phyloP scores from a whole-genome alignment of 208 protist species.

The Perkinsela sp. region DNA sequence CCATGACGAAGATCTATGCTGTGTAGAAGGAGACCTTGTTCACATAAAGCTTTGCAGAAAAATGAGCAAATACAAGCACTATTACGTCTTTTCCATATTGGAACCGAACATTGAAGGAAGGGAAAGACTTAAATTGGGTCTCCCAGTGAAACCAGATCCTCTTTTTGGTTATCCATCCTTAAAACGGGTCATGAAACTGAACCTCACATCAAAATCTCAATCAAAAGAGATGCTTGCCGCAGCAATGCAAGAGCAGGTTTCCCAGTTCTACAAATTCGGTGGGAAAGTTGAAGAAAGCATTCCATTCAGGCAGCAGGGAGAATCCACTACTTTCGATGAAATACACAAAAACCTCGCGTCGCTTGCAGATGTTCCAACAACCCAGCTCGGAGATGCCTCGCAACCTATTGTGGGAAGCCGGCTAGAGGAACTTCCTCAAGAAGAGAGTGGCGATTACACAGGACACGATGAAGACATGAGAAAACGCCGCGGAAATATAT shows the following conservation, averaged over 20 bases:
- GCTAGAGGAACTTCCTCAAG: neutral
- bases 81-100: conserved; percentile 68
- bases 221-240: conserved; percentile 67
- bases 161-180: conserved; percentile 61
- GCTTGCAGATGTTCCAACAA: neutral
- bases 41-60: conserved; percentile 68
- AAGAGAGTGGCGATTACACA: neutral
- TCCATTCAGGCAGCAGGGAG: neutral
- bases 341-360: neutral
- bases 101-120: conserved; percentile 64
- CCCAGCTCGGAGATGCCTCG: neutral
- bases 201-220: conserved; percentile 41
- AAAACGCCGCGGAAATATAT: neutral
- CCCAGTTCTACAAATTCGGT: conserved; percentile 57
- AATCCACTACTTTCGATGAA: neutral
- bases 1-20: conserved; percentile 65
- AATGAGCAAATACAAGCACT: conserved; percentile 73
- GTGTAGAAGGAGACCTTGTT: conserved; percentile 63
- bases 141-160: conserved; percentile 48
- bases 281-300: conserved; percentile 6
- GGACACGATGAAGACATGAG: neutral
- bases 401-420: neutral
- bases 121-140: conserved; percentile 52
- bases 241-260: conserved; percentile 62
- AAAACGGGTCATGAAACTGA: conserved; percentile 60